phyloP scores from a whole-genome alignment of 306 rosid species.

The Urtica urens region DNA sequence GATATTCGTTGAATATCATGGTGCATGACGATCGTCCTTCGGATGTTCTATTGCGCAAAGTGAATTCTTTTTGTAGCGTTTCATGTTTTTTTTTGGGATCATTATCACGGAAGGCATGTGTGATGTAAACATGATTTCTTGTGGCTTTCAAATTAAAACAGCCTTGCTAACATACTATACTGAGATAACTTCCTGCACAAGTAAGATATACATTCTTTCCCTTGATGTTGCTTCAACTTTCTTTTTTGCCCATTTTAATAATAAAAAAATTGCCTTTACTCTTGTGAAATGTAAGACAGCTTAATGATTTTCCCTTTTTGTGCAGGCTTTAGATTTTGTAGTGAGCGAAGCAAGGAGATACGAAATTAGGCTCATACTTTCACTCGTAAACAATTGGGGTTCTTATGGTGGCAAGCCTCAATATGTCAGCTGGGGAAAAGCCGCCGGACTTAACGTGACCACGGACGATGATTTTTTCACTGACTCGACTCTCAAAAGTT shows the following conservation, averaged over 20 bases:
- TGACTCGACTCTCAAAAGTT: conserved; percentile 59
- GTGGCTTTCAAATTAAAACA: no score
- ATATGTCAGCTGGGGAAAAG: conserved; percentile 88
- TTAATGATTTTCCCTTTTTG: conserved; percentile 10
- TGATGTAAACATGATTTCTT: no score
- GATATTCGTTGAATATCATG: no score
- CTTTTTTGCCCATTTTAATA: not conserved
- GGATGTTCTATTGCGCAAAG: no score
- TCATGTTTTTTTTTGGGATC: no score
- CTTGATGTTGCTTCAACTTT: not conserved
- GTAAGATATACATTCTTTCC: not conserved
- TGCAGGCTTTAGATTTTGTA: conserved; percentile 83
- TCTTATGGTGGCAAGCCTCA: conserved; percentile 92
- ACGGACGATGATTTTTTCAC: conserved; percentile 86
- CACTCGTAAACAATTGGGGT: conserved; percentile 88
- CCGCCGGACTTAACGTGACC: conserved; percentile 72
- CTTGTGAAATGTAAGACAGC: no score
- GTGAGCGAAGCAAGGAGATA: conserved; percentile 75
- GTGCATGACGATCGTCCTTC: no score
- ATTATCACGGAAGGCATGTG: no score
- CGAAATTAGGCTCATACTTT: conserved; percentile 71
- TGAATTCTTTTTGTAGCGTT: no score
- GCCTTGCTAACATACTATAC: no score
- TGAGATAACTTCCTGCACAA: no score
- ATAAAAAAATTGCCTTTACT: no score